Conservation (phyloP, 352 stramenopile species). For the Globisporangium sylvaticum region DNA sequence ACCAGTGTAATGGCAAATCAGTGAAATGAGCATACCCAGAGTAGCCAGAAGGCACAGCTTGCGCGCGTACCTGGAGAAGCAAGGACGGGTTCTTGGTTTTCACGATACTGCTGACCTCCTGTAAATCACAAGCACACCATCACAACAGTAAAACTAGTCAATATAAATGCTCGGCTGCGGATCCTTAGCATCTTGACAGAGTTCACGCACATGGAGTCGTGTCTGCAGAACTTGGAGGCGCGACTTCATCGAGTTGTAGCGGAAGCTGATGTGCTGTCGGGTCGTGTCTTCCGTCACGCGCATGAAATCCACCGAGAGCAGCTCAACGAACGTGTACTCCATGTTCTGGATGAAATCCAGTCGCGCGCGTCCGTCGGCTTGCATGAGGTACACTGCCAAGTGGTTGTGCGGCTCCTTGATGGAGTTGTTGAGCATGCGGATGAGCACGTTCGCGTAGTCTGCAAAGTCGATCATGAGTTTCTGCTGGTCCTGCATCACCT, state of each 20-base stretch:
- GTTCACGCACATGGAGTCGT: slow-evolving; percentile 66
- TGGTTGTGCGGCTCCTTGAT: slow-evolving; percentile 94
- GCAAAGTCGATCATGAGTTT: slow-evolving; percentile 95
- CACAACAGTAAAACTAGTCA: not conserved
- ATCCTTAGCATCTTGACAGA: not conserved
- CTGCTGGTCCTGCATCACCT: slow-evolving; percentile 91
- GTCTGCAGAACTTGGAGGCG: slow-evolving; percentile 90
- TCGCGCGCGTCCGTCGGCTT: slow-evolving; percentile 85
- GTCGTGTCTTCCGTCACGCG: slow-evolving; percentile 88
- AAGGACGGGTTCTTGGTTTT: slow-evolving; percentile 94
- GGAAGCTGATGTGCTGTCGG: slow-evolving; percentile 91
- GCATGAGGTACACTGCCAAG: slow-evolving; percentile 92
- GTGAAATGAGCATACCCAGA: not conserved
- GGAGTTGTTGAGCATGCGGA: slow-evolving; percentile 94
- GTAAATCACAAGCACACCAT: not conserved
- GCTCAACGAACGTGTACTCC: slow-evolving; percentile 96
- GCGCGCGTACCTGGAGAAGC: slow-evolving; percentile 76
- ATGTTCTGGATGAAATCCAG: slow-evolving; percentile 96
- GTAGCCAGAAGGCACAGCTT: not conserved
- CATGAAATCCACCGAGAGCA: slow-evolving; percentile 90
- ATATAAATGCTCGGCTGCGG: not conserved
- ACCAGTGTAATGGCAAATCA: not conserved
- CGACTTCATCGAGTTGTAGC: slow-evolving; percentile 93
- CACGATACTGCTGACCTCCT: slow-evolving; percentile 93
- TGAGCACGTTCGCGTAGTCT: slow-evolving; percentile 92